Evolutionary conservation across 805 yeast genomes (phyloP), one percentile per base, ranked within the genome.

Genomic region (Starmerella sirachaensis): DNA sequence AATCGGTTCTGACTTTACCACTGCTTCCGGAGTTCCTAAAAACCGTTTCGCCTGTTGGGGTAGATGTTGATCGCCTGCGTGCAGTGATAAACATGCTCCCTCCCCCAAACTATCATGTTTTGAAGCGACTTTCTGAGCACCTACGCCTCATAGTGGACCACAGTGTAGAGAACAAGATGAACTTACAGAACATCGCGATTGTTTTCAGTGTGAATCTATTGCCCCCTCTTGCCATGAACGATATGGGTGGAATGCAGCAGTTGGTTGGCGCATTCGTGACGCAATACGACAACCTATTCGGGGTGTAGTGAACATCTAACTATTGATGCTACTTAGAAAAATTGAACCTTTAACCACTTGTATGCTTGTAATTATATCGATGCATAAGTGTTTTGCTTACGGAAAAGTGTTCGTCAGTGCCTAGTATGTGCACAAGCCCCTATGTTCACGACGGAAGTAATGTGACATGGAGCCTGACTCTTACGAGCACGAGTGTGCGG

Each of bases 161-260:
- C 52, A 75, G 77, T 31, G 75, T 70, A 9, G 62, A 61, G 32
- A 88, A 88, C 60, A 76, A 76, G 55, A 88, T 88, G 97, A 82
- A 78, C 39, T 73, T 93, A 3, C 76, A 84, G 1, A 88, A 88
- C 54, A 61, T 88, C 52, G 93, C 95, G 4, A 88, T 93, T 38
- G 95, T 88, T 6, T 78, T 88, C 51, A 68, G 78, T 4, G 74
- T 74, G 75, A 70, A 76, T 57, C 69, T 72, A 48, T 56, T 73
- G 47, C 63, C 63, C 3, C 49, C 57, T 7, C 42, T 52, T 12
- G 69, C 69, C 61, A 70, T 74, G 12, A 57, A 70, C 9, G 69
- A 66, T 19, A 55, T 72, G 47, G 72, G 75, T 17, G 67, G 71
- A 4, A 60, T 73, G 53, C 78, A 74, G 57, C 60, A 62, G 18